Evolutionary conservation across 257 asterid genomes (phyloP).

Genomic region (Gynochthodes officinalis): DNA sequence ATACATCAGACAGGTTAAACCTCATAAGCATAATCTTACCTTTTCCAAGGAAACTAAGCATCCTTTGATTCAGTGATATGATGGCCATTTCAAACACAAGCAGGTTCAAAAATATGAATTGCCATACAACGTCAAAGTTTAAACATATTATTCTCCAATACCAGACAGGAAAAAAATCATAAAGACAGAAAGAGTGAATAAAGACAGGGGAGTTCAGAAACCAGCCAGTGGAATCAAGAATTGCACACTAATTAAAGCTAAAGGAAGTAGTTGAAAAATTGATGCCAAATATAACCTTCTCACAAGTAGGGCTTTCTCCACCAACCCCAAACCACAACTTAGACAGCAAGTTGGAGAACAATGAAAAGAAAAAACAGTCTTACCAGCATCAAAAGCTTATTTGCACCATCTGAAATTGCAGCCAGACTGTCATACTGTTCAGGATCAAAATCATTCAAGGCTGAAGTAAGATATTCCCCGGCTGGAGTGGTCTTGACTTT

Average conservation of each 20-base stretch:
- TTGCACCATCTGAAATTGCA: constrained; percentile 98
- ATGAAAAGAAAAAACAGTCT: neutral
- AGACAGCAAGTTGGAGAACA: neutral
- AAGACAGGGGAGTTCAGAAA: neutral
- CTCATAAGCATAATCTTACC: neutral
- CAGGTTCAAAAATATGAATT: neutral
- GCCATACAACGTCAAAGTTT: neutral
- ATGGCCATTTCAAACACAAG: neutral
- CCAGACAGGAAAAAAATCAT: neutral
- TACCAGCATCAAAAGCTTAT: constrained; percentile 99
- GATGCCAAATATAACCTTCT: too few species aligned
- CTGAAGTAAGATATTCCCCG: constrained; percentile 97
- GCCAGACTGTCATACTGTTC: constrained; percentile 96
- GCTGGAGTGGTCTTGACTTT: constrained; percentile 91
- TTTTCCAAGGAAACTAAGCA: neutral
- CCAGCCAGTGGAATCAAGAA: neutral
- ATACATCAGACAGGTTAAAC: neutral
- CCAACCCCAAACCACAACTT: neutral
- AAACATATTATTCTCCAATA: neutral
- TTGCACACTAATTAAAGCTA: neutral
- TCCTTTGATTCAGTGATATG: neutral
- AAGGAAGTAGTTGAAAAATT: neutral
- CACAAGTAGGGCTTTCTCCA: neutral
- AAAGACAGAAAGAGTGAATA: neutral
- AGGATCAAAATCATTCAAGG: constrained; percentile 92